Percentiles rank a stretch among this genome's conserved stretches.
phyloP scores from a whole-genome alignment of 495 filamentous ascomycete genomes.

The Penicillium roqueforti region DNA sequence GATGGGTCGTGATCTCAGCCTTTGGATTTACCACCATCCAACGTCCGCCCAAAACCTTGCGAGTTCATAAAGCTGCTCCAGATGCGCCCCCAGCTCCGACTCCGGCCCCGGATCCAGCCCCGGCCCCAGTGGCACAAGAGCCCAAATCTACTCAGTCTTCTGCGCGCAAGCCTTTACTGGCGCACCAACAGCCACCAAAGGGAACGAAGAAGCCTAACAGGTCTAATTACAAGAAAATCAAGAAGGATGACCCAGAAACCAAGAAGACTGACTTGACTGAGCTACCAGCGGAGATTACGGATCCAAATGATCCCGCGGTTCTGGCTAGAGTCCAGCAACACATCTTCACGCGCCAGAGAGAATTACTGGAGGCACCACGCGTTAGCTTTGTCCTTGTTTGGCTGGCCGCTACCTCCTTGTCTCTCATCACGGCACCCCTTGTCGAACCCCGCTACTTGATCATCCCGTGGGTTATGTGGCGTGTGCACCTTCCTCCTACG shows the following conservation, averaged over 20 bases:
- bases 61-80: constrained; percentile 13
- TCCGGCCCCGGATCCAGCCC: neutral
- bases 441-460: constrained; percentile 96
- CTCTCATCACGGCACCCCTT: constrained; percentile 79
- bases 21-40: constrained; percentile 39
- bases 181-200: constrained; percentile 17
- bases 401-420: constrained; percentile 67
- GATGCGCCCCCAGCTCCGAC: neutral
- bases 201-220: constrained; percentile 27
- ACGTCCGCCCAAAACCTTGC: constrained; percentile 24
- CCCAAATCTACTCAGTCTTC: neutral
- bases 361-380: constrained; percentile 31
- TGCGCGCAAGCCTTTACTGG: constrained; percentile 3
- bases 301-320: constrained; percentile 31
- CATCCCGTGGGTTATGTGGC: constrained; percentile 91
- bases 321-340: constrained; percentile 32
- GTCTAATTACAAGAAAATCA: constrained; percentile 22
- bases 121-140: neutral
- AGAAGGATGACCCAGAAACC: constrained; percentile 16
- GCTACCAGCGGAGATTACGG: constrained; percentile 5
- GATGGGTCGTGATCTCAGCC: constrained; percentile 57
- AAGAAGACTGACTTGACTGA: constrained; percentile 7
- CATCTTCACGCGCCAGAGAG: constrained; percentile 33
- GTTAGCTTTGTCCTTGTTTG: constrained; percentile 62
- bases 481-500: constrained; percentile 64